Base-by-base conservation (phyloP, 2,329 filamentous ascomycete genomes). In the Reticulascus tulasneorum region DNA sequence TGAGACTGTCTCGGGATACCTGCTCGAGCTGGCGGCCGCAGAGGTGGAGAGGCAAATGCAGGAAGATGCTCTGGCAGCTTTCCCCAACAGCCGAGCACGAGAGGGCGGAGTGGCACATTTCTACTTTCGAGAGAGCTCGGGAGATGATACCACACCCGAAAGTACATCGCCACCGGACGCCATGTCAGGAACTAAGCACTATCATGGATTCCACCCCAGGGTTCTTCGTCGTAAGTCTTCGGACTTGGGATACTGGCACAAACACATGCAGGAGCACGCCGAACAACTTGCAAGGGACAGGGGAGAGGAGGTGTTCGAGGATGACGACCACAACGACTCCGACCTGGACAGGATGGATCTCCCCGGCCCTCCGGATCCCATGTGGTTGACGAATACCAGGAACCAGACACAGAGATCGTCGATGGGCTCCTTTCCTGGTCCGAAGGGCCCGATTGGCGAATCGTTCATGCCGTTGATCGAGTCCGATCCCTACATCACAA, bases 41-140 rank as follows among this genome's bases (percentile, higher is more conserved):
- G 83, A 88, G 52, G 86, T 85, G 8, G 82, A 93, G 56, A 79
- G 82, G 52, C 84, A 91, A 56, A 69, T 96, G 45, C 79, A 84
- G 44, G 86, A 94, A 49, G 72, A 79, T 52, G 85, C 83, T 30
- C 71, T 89, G 54, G 81, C 82, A 24, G 86, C 84, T 2, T 90
- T 88, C 53, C 84, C 84, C 51, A 82, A 82, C 52, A 85, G 83
- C 52, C 75, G 77, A 9, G 73, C 82, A 25, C 75, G 77, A 44
- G 79, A 84, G 50, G 82, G 82, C 45, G 81, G 78, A 27, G 80
- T 86, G 7, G 75, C 82, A 48, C 84, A 88, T 52, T 88, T 84
- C 55, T 73, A 76, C 54, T 78, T 83, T 40, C 72, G 79, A 39
- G 76, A 80, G 47, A 79, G 80, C 38, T 79, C 75, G 10, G 75